Evolutionary conservation across 75 land plant genomes (phyloP), one percentile per base, ranked within the genome.

Genomic region (Azolla pinnata): DNA sequence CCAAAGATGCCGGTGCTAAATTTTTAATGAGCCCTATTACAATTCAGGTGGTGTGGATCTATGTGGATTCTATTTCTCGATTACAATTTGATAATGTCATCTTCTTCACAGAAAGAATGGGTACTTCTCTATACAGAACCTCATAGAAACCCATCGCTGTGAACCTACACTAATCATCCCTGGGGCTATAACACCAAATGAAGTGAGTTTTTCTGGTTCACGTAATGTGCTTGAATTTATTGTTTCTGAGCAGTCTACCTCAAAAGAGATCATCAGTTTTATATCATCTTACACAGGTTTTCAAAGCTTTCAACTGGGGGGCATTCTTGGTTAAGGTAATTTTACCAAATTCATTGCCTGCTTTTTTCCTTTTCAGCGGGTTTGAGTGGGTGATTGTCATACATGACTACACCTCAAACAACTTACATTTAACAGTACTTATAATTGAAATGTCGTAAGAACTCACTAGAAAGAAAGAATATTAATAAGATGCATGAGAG

Each of bases 131-230:
- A 31, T 57, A 10, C 69, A 89, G 96, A 78, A 76, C 33, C 70
- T 86, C n/a, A 54, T 86, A 31, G 54, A 61, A 40, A 62, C 54
- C 32, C 47, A 60, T 32, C 32, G 49, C 38, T 55, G 57, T 38
- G 48, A 66, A 40, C 67, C 57, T 30, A 73, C 80, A 47, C 65
- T 90, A 2, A 79, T 81, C 33, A 79, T 90, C 44, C 97, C 97
- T 30, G 97, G 97, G 40, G 85, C 71, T 16, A 90, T 90, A 84
- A 87, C 92, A 19, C 92, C 97, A 69, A 84, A 85, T 47, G 92
- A 89, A 67, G 96, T 89, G 60, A 53, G 65, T 31, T 3, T 44
- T 14, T 10, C 45, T 7, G 18, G 56, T 0, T 46, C 23, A 30
- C 32, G 49, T 42, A 56, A 60, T 38, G 48, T 66, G 45, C 67